Evolutionary conservation across 192 early-diverging fungal genomes (phyloP), one percentile per base, ranked within the genome.

Genomic region (Diversispora epigaea): DNA sequence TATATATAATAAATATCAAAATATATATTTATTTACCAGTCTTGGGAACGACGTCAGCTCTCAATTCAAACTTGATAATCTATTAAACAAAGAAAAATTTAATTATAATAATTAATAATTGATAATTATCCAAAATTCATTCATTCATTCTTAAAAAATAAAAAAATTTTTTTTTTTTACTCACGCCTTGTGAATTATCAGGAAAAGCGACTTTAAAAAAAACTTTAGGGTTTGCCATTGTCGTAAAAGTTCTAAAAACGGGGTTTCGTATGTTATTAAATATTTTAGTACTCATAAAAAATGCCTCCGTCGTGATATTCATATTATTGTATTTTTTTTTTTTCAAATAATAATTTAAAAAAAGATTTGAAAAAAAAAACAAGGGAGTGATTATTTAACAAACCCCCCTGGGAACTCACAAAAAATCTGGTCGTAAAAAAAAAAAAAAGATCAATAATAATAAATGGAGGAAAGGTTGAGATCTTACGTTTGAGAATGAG

Each of bases 51-150:
- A 90, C 85, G 77, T 93, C 88, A 55, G 76, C 76, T 68, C 81
- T 78, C 77, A 93, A 84, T 79, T 93, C 90, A 86, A 92, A 88
- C 46, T 80, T 79, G 64, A 87, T 84, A 70, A 82, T 80, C 85
- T 86, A 77, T 64, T 32, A 32, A n/a, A 32, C 25, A 32, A 32
- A 32, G 25, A 61, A 76, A 21, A 39, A 32, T 32, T 19, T 63
- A 71, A 0, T 65, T 58, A 62, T 25, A 22, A 11, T 66, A 7
- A 40, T 25, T 17, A 25, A 70, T 41, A 43, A 19, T n/a, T 66
- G 44, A 39, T 21, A 58, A 39, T 55, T 15, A 15, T 25, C 19
- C 45, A 19, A 46, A 11, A 17, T 11, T 15, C 12, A 65, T 41
- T 55, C 71, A 19, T 45, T 71, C 57, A 6, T 15, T 65, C 8